Percentiles rank a stretch among this genome's conserved stretches.
Evolutionary conservation across 1,139 yeast genomes (phyloP).

Genomic region (Debaryomyces sp.): DNA sequence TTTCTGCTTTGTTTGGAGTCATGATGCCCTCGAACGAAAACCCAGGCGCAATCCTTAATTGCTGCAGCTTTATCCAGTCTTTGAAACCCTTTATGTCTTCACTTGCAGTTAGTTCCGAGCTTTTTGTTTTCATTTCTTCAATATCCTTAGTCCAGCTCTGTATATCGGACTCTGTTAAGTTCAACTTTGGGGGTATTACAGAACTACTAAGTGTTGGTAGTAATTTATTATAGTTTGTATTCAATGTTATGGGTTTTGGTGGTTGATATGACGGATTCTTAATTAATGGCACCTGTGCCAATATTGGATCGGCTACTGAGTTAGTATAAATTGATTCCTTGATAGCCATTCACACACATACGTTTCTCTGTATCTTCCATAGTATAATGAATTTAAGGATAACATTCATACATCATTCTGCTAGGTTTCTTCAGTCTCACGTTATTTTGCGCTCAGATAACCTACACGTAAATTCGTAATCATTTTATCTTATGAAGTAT

Average conservation of each 20-base stretch:
- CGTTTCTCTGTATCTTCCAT: slow-evolving; percentile 26
- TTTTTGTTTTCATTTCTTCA: slow-evolving; percentile 17
- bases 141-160: slow-evolving; percentile 33
- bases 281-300: slow-evolving; percentile 60
- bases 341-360: slow-evolving; percentile 13
- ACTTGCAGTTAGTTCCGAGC: slow-evolving; percentile 15
- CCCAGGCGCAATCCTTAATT: slow-evolving; percentile 46
- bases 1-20: slow-evolving; percentile 29
- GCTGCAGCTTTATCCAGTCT: slow-evolving; percentile 40
- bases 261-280: slow-evolving; percentile 58
- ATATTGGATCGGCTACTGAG: slow-evolving; percentile 48
- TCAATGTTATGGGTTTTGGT: slow-evolving; percentile 60
- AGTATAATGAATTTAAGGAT: background rate
- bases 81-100: slow-evolving; percentile 22
- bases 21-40: slow-evolving; percentile 34
- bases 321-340: slow-evolving; percentile 6
- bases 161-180: slow-evolving; percentile 30
- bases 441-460: slow-evolving; percentile 3
- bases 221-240: slow-evolving; percentile 50
- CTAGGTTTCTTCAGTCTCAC: background rate
- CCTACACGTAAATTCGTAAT: slow-evolving; percentile 3
- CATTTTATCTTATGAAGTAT: slow-evolving; percentile 1
- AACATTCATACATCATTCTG: background rate
- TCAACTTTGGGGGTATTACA: slow-evolving; percentile 44
- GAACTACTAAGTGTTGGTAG: slow-evolving; percentile 36